Conservation (phyloP, 176 grass and related monocot species). For the Coix lacrymajobi region DNA sequence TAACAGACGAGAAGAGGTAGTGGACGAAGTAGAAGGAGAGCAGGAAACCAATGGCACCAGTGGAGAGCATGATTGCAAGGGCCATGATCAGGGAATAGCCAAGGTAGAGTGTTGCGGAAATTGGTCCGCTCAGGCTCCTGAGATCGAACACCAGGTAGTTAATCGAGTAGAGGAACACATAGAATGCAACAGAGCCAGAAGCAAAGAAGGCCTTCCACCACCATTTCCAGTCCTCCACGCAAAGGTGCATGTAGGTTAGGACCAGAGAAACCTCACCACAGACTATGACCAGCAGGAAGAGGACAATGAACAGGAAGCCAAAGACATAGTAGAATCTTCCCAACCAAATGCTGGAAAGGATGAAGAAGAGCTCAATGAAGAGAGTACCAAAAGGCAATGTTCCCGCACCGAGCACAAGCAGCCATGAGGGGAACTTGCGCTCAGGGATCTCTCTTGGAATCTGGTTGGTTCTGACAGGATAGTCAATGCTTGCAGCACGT, state of each 20-base stretch:
- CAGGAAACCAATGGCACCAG: constrained; percentile 74
- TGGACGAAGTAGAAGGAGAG: constrained; percentile 87
- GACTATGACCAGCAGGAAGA: constrained; percentile 59
- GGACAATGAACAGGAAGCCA: constrained; percentile 75
- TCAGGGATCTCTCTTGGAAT: constrained; percentile 73
- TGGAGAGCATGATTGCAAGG: constrained; percentile 73
- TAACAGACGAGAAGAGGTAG: constrained; percentile 89
- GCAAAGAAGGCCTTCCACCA: constrained; percentile 96
- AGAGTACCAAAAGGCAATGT: constrained; percentile 84
- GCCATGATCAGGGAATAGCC: constrained; percentile 83
- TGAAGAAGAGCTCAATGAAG: constrained; percentile 91
- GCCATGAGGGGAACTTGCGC: constrained; percentile 74
- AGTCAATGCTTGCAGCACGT: constrained; percentile 62
- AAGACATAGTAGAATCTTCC: constrained; percentile 93
- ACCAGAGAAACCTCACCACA: constrained; percentile 80
- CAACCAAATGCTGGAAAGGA: constrained; percentile 84
- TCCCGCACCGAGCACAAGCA: constrained; percentile 79
- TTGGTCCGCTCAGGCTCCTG: constrained; percentile 73
- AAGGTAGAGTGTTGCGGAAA: constrained; percentile 66
- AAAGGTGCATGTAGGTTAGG: constrained; percentile 82
- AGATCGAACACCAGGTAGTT: constrained; percentile 85
- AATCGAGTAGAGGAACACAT: constrained; percentile 79
- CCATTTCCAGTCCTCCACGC: constrained; percentile 87
- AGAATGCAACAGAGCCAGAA: constrained; percentile 65
- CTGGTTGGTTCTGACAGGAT: constrained; percentile 75